Conservation (phyloP, 208 protist genomes). For the Trypanosomatidae sp. region DNA sequence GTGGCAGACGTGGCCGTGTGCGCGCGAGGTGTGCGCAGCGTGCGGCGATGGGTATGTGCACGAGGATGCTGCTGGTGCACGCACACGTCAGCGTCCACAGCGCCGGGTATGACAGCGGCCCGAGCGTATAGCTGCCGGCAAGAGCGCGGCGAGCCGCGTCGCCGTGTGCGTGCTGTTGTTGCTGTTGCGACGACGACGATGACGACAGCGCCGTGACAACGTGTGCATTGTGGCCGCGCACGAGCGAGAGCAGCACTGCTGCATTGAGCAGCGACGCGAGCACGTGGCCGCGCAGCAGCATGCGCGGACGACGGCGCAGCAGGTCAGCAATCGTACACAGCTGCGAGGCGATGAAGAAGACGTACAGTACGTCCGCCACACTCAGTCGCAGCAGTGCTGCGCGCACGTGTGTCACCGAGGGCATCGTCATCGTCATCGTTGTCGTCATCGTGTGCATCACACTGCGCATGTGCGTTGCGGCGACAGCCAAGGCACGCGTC, state of each 20-base stretch:
- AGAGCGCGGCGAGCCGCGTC: too few species aligned
- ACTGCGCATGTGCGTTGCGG: background rate
- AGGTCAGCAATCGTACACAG: slow-evolving; percentile 34
- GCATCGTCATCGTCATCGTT: too few species aligned
- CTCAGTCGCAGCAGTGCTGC: slow-evolving; percentile 10
- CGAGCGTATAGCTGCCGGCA: slow-evolving; percentile 32
- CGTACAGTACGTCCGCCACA: slow-evolving; percentile 38
- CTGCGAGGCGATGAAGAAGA: slow-evolving; percentile 51
- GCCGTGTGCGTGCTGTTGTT: too few species aligned
- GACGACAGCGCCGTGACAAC: too few species aligned
- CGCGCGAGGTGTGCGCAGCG: slow-evolving; percentile 28
- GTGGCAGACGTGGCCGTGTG: slow-evolving; percentile 19
- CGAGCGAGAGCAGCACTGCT: slow-evolving; percentile 25
- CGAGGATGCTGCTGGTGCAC: slow-evolving; percentile 47
- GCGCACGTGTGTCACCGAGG: too few species aligned
- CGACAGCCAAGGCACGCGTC: slow-evolving; percentile 5
- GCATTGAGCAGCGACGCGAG: slow-evolving; percentile 35
- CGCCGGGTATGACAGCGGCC: slow-evolving; percentile 61
- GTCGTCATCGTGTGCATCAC: too few species aligned
- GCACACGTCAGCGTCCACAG: slow-evolving; percentile 75
- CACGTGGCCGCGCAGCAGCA: slow-evolving; percentile 56
- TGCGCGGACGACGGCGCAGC: slow-evolving; percentile 17
- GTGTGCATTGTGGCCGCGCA: slow-evolving; percentile 30
- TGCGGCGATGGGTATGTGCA: slow-evolving; percentile 71
- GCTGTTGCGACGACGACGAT: too few species aligned